phyloP scores from a whole-genome alignment of 257 asterid genomes.

The Solanum medicagineum region DNA sequence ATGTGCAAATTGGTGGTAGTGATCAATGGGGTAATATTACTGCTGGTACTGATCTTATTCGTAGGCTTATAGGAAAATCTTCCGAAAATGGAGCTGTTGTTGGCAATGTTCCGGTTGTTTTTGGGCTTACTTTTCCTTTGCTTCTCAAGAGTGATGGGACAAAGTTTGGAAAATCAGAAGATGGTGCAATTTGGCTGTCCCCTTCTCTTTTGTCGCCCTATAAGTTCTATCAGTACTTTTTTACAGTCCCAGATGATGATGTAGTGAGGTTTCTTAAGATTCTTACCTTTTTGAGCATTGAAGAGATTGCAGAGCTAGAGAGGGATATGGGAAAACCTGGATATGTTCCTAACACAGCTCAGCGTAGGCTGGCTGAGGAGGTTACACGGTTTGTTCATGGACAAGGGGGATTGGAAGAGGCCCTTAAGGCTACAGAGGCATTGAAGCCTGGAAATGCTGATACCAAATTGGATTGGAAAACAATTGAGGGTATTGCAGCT shows the following conservation, averaged over 20 bases:
- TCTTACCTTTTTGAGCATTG: conserved; percentile 61
- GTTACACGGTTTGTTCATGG: conserved; percentile 95
- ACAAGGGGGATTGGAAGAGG: conserved; percentile 60
- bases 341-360: conserved; percentile 68
- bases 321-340: conserved; percentile 40
- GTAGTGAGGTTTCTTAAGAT: conserved; percentile 67
- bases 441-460: conserved; percentile 68
- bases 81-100: background rate
- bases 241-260: conserved; percentile 60
- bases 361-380: conserved; percentile 84
- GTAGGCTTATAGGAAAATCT: conserved; percentile 21
- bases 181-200: conserved; percentile 81
- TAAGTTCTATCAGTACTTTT: conserved; percentile 77
- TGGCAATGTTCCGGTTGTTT: background rate
- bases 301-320: conserved; percentile 47
- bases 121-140: conserved; percentile 84
- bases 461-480: conserved; percentile 52
- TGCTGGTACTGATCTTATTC: conserved; percentile 85
- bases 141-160: conserved; percentile 89
- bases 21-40: conserved; percentile 98
- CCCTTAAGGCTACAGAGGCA: conserved; percentile 76
- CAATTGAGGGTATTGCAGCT: conserved; percentile 62
- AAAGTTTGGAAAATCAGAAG: conserved; percentile 90
- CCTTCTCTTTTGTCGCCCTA: conserved; percentile 64
- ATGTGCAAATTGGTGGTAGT: conserved; percentile 85